Percentiles rank a stretch among this genome's conserved stretches.
phyloP scores from a whole-genome alignment of 805 yeast genomes.

The Wickerhamomyces chaumierensis region DNA sequence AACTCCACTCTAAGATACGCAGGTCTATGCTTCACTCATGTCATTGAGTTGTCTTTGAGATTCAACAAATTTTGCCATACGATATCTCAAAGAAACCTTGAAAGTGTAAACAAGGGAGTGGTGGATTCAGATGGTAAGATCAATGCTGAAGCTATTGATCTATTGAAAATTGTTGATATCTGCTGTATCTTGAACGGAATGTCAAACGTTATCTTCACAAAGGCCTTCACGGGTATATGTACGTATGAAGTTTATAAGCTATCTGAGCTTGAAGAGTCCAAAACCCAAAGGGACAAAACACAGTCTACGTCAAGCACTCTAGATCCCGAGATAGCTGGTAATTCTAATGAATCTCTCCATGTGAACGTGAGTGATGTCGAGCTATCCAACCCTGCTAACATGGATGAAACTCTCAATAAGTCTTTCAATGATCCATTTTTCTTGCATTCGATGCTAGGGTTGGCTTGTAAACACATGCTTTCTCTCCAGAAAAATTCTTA shows the following conservation, averaged over 20 bases:
- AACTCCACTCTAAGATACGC: conserved; percentile 14
- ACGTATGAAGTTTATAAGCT: not conserved
- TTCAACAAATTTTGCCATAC: conserved; percentile 5
- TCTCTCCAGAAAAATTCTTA: conserved; percentile 4
- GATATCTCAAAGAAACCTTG: conserved; percentile 1
- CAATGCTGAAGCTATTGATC: conserved; percentile 1
- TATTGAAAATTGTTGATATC: conserved; percentile 11
- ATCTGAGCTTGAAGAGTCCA: not conserved
- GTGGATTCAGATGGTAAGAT: not conserved
- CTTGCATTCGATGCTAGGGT: conserved; percentile 5
- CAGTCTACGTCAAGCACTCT: no score
- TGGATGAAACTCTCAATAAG: not conserved
- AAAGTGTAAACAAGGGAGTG: not conserved
- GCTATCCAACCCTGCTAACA: conserved; percentile 5
- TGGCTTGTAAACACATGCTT: conserved; percentile 7
- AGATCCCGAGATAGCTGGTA: no score
- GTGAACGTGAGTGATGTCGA: conserved; percentile 10
- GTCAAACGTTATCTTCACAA: conserved; percentile 8
- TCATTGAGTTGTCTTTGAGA: conserved; percentile 11
- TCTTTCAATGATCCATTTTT: conserved; percentile 4
- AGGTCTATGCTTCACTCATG: conserved; percentile 10
- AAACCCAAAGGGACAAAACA: not conserved
- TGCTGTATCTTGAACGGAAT: conserved; percentile 4
- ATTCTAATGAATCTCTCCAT: not conserved
- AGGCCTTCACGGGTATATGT: conserved; percentile 7